Evolutionary conservation across 1,284 basidiomycete genomes (phyloP).

Genomic region (Trametes polyzona): DNA sequence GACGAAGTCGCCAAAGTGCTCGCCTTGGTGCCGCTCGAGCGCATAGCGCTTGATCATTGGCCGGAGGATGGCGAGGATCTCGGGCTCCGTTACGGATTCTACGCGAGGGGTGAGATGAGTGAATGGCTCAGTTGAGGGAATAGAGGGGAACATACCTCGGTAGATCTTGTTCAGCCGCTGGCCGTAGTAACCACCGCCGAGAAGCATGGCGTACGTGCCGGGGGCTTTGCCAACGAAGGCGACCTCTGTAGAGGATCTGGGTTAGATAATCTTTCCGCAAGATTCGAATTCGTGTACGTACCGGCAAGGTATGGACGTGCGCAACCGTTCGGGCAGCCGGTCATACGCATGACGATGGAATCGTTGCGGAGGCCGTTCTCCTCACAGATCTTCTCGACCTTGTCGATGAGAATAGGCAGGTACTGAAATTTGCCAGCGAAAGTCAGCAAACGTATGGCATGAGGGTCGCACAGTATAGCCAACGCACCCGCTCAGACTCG

Average conservation of each 20-base stretch:
- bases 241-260: conserved; percentile 63
- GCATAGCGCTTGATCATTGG: conserved; percentile 97
- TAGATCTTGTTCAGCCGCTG: conserved; percentile 95
- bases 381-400: conserved; percentile 95
- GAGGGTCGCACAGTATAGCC: conserved; percentile 2
- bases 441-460: not conserved
- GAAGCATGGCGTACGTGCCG: conserved; percentile 92
- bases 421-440: conserved; percentile 58
- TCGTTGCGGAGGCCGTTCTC: conserved; percentile 92
- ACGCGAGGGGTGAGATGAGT: no score
- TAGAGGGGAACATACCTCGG: conserved; percentile 52
- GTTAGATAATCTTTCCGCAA: not conserved
- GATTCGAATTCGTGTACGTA: conserved; percentile 35
- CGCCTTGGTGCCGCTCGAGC: conserved; percentile 85
- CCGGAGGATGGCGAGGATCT: conserved; percentile 88
- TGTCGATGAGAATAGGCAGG: conserved; percentile 92
- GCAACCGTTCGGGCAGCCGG: conserved; percentile 94
- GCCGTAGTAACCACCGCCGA: conserved; percentile 94
- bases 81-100: conserved; percentile 93
- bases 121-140: not conserved
- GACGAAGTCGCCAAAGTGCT: conserved; percentile 96
- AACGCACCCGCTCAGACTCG: conserved; percentile 83
- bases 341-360: conserved; percentile 98
- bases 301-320: conserved; percentile 93
- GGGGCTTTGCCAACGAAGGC: conserved; percentile 98